phyloP scores from a whole-genome alignment of 768 basidiomycete species.

The Mycena metata region DNA sequence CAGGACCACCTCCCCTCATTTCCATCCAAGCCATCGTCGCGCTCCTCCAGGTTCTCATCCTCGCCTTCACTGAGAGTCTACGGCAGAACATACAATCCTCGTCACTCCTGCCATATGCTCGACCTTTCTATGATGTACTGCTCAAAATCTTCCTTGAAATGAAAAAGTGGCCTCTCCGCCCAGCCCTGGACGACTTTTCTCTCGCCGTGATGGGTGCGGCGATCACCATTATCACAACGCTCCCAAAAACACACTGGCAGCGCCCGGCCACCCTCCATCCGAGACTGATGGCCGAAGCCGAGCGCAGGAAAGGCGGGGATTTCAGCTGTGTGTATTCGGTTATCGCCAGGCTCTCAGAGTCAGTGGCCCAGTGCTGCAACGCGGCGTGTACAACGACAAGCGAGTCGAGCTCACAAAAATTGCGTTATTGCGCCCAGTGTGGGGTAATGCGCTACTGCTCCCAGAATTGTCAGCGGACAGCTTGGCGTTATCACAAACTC shows the following conservation, averaged over 20 bases:
- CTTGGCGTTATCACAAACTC: constrained; percentile 24
- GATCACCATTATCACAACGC: background rate
- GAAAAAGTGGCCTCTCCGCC: background rate
- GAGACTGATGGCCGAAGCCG: background rate
- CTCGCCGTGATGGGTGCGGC: background rate
- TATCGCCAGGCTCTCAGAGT: background rate
- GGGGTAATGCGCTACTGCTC: constrained; percentile 29
- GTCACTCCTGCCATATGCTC: background rate
- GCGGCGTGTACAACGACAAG: constrained; percentile 13
- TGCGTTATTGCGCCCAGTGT: constrained; percentile 18
- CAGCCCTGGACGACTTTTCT: background rate
- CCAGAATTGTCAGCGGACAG: constrained; percentile 7
- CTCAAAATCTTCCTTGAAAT: background rate
- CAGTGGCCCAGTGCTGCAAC: constrained; percentile 21
- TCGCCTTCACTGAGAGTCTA: constrained; percentile 19
- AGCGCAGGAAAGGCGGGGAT: background rate
- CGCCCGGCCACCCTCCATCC: background rate
- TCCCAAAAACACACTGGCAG: constrained; percentile 9
- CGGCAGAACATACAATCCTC: constrained; percentile 1
- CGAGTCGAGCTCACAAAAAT: constrained; percentile 18
- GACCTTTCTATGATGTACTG: constrained; percentile 14
- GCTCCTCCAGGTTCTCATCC: background rate
- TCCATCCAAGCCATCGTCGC: background rate
- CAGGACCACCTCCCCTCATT: background rate
- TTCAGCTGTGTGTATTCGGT: background rate